Evolutionary conservation across 345 rosid genomes (phyloP).

Genomic region (Carallia pectinifolia): DNA sequence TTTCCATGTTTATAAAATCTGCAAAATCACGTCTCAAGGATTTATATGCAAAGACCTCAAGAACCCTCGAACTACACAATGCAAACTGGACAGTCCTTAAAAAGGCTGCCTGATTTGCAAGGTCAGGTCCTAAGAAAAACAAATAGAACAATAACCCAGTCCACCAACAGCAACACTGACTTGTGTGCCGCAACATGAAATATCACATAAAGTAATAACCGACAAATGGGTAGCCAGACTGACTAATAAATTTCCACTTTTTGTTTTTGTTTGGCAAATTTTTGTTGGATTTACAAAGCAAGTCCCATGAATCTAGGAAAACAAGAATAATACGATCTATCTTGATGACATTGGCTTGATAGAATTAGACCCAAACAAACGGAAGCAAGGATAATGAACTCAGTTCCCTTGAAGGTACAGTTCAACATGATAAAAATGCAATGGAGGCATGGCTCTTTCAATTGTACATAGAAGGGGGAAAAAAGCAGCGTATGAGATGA

Average conservation of each 20-base stretch:
- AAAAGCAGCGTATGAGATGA: slow-evolving; percentile 1
- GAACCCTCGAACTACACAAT: not conserved
- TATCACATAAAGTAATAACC: slow-evolving; percentile 13
- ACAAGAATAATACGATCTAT: not conserved
- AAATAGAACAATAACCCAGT: not conserved
- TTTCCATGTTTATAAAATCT: not conserved
- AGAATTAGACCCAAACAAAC: not conserved
- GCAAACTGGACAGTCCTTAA: not conserved
- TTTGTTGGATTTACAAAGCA: not conserved
- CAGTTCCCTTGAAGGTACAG: not conserved
- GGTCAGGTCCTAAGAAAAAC: not conserved
- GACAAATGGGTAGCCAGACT: not conserved
- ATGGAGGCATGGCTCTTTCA: not conserved
- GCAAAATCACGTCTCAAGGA: not conserved
- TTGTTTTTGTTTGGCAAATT: not conserved
- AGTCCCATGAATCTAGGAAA: not conserved
- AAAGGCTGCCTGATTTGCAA: not conserved
- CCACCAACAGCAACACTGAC: not conserved
- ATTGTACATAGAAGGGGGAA: not conserved
- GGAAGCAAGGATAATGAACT: not conserved
- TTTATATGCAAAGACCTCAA: not conserved
- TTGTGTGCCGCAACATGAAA: slow-evolving; percentile 1
- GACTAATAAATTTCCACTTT: not conserved
- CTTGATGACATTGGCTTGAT: not conserved
- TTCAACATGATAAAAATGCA: slow-evolving; percentile 4